Evolutionary conservation across 2,329 filamentous ascomycete species (phyloP), one percentile per base, ranked within the genome.

Genomic region (Bipolaris sorokiniana): DNA sequence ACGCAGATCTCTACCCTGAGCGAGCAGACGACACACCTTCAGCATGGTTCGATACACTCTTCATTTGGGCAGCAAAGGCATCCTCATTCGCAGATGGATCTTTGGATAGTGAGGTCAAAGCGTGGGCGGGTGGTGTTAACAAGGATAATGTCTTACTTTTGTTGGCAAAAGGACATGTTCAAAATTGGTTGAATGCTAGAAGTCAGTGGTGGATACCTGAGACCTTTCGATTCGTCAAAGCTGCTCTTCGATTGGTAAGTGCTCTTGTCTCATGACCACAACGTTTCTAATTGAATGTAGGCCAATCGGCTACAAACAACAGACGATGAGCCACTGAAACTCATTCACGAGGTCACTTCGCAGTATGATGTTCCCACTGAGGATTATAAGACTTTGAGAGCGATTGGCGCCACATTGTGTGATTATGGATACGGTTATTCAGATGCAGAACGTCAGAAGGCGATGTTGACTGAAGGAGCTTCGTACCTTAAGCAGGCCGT

Each of bases 41-140:
- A 11, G 11, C 50, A 16, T 52, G 50, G 41, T 38, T 15, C 11
- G 50, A 52, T 7, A 31, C 41, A 13, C 50, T 52, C 46, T 9
- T 52, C 2, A 18, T 23, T 3, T 52, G 50, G 50, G 22, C 41
- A 22, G 49, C 49, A 2, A 52, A 45, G 15, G 7, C 33, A 5
- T 37, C 22, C 2, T 20, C 11, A 0, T 7, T 52, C 10, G 2
- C 2, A n/a, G 41, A 22, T 4, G n/a, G n/a, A 20, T 37, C 1
- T 10, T 6, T 22, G 11, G 18, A 46, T 16, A 10, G 3, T 1
- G 15, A 52, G 18, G 41, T 52, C 9, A 47, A 31, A 15, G 13
- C 22, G 1, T 51, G 48, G 48, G 18, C 38, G 7, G 5, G 13
- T 15, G 3, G 2, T 26, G 48, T 51, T 5, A 18, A 51, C 3